phyloP scores from a whole-genome alignment of 1,284 basidiomycete species.

The Earliella scabrosa region DNA sequence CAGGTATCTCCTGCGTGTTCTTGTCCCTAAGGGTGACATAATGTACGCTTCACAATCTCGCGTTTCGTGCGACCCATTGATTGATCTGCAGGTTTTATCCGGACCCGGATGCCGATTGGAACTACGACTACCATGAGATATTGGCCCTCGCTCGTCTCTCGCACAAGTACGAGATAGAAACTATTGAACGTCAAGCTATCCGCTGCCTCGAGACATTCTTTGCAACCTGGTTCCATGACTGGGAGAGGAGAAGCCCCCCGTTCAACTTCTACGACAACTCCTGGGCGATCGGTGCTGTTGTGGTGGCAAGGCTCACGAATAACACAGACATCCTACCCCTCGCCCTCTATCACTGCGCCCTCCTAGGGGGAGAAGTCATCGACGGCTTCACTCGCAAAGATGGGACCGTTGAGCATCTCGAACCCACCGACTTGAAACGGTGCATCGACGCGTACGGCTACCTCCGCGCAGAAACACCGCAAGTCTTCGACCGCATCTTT shows the following conservation, averaged over 20 bases:
- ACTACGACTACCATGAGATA: neutral
- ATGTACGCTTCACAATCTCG: no score
- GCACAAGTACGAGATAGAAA: neutral
- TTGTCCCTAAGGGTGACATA: no score
- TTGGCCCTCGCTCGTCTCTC: neutral
- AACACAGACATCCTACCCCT: neutral
- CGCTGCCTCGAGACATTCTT: neutral
- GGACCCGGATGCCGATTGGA: neutral
- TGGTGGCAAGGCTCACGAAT: neutral
- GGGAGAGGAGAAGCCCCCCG: no score
- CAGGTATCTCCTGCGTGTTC: neutral
- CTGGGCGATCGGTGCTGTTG: neutral
- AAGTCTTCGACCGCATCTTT: neutral
- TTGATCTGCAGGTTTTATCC: no score
- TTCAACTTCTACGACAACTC: neutral
- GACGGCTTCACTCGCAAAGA: neutral
- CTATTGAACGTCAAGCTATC: neutral
- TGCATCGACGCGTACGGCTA: neutral
- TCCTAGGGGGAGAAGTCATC: neutral
- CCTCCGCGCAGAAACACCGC: neutral
- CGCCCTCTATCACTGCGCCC: neutral
- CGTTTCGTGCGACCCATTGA: no score
- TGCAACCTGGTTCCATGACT: neutral
- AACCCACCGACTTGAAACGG: neutral
- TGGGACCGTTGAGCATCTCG: neutral